Base-by-base conservation (phyloP, 495 filamentous ascomycete species). In the Xylaria acuta region DNA sequence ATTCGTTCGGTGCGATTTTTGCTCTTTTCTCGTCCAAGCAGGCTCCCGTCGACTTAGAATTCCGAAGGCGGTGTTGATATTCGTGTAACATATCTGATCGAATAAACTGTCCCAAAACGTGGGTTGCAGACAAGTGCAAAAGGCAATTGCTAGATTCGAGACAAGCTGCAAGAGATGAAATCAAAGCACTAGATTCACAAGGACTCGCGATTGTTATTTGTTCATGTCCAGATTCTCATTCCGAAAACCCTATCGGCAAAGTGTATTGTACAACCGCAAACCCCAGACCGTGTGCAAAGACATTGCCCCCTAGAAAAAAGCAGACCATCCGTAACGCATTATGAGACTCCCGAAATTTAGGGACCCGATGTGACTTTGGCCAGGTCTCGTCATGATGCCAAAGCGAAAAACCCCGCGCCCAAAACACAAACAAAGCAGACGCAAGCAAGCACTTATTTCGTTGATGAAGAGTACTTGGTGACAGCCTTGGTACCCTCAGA, bases 401-500 rank as follows among this genome's bases (percentile, higher is more conserved):
- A 85, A 86, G 85, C 85, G 79, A 80, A 83, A 87, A 83, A 84
- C 73, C 84, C 82, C 83, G 83, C 86, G 82, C 83, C 84, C 83
- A 78, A 85, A 81, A 83, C 72, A 75, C 74, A 82, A 82, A 79
- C 77, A 79, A 76, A 81, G 80, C 80, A 78, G 71, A 77, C 70
- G 81, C 80, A 86, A 78, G 59, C 80, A 84, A 78, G 79, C 75
- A 83, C 85, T 90, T 97, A 99, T 93, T 99, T 99, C 83, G 95
- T 97, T 77, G 95, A 97, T 64, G 95, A 98, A 75, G 95, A 97
- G 90, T 99, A 99, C 91, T 99, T 99, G 89, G 96, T 98, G 75
- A 99, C 96, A 69, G 96, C 96, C 94, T 99, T 99, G 83, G 96
- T 99, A 80, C 96, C 96, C 86, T 99, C 96, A 77, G 96, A 99